These are phyloP conservation scores for Dendrocalamus latiflorus DNA, from an alignment of 202 grass and related monocot genomes.

Conservation along the genomic window DNA sequence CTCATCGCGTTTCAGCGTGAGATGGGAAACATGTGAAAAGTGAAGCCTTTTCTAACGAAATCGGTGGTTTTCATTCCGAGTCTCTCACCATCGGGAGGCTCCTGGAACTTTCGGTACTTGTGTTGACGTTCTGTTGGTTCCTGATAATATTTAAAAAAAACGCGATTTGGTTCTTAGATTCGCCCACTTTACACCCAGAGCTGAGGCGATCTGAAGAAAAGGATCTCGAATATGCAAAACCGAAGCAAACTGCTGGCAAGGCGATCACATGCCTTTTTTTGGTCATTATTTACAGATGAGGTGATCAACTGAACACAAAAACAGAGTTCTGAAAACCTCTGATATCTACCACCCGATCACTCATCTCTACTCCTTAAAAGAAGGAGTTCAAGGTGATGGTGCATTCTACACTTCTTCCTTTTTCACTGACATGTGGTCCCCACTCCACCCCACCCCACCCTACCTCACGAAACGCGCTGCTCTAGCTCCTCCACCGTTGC, in stretches of 20 bases:
- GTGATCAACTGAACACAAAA: not conserved
- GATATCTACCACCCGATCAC: not conserved
- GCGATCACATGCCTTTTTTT: not conserved
- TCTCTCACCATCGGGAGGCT: not conserved
- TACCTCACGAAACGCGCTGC: too few species aligned
- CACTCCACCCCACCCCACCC: too few species aligned
- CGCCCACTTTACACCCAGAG: not conserved
- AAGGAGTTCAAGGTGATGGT: too few species aligned
- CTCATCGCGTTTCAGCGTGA: not conserved
- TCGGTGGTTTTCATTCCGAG: not conserved
- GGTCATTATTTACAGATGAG: not conserved
- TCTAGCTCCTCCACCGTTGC: too few species aligned
- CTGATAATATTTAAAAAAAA: not conserved
- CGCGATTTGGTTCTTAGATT: not conserved
- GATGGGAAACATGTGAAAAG: not conserved
- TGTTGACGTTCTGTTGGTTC: not conserved
- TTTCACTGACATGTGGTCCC: too few species aligned
- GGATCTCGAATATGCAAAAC: not conserved
- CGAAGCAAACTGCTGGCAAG: not conserved
- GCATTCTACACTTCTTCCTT: rapidly evolving
- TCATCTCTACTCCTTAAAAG: not conserved
- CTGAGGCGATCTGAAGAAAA: not conserved
- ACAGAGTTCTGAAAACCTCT: not conserved
- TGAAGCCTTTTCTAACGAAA: not conserved
- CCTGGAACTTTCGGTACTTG: not conserved